Base-by-base conservation (phyloP, 805 yeast genomes). In the Scheffersomyces ergatensis region DNA sequence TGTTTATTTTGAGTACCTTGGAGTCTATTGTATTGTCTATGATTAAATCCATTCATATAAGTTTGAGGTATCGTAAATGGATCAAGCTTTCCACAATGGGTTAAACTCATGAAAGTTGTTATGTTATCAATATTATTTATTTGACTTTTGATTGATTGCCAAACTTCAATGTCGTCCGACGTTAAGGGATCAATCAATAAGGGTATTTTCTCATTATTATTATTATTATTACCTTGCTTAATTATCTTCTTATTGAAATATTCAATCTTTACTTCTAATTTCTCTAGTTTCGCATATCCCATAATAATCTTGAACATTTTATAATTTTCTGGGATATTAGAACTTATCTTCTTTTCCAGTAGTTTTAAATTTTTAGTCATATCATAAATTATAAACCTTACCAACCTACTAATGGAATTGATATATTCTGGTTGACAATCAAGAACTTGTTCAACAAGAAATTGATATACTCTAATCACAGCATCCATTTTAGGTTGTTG, bases 321-420 rank as follows among this genome's bases (percentile, higher is more conserved):
- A 33, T 45, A 52, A 34, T 46, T 47, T 36, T 55, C 58, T 2
- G 53, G 46, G 4, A 40, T 20, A 19, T 41, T 12, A 31, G 31
- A 7, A 34, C 24, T 39, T 14, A 36, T 15, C 8, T 21, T 19
- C 25, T 32, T 43, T 33, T 44, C 42, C 5, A 55, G 54, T 14
- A 55, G 38, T 5, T 33, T 32, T n/a, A 51, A 39, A n/a, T 34
- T 36, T 17, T 25, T 17, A 3, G 43, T 42, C 18, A 49, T 44
- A 21, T 53, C 55, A 32, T 49, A 42, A 15, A 52, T 37, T 13
- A 55, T 29, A 13, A 48, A 42, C 33, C 54, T 35, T 7, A 48
- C 31, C 12, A 54, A 34, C 6, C 15, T 5, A 15, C 32, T 14
- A 14, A 13, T 15, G 5, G 32, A 5, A 5, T 29, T 15, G 15